Evolutionary conservation across 345 rosid genomes (phyloP).

Genomic region (Citrus unshiu): DNA sequence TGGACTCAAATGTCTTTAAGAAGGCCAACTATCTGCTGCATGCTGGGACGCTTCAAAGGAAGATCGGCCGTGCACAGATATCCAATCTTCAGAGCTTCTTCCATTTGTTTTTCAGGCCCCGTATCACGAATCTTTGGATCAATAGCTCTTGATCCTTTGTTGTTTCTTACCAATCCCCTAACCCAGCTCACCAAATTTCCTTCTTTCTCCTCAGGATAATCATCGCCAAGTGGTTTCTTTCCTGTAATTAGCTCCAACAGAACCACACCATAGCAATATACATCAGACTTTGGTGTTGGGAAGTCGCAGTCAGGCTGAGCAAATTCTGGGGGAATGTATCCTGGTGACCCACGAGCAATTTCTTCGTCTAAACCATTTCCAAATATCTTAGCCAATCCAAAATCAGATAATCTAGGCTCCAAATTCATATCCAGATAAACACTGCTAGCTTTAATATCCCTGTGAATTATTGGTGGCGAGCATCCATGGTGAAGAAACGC

Average conservation of each 20-base stretch:
- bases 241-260: slow-evolving; percentile 82
- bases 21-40: slow-evolving; percentile 95
- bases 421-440: slow-evolving; percentile 73
- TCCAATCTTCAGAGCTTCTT: slow-evolving; percentile 87
- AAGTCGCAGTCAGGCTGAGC: slow-evolving; percentile 46
- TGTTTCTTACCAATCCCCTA: slow-evolving; percentile 66
- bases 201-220: slow-evolving; percentile 63
- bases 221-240: slow-evolving; percentile 65
- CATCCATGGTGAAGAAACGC: slow-evolving; percentile 97
- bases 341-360: slow-evolving; percentile 65
- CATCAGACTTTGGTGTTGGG: slow-evolving; percentile 82
- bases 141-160: slow-evolving; percentile 51
- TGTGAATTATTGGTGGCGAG: slow-evolving; percentile 79
- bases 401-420: slow-evolving; percentile 91
- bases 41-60: slow-evolving; percentile 86
- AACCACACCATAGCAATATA: slow-evolving; percentile 87
- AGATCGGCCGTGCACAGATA: slow-evolving; percentile 88
- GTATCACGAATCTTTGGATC: slow-evolving; percentile 76
- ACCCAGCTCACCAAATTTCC: slow-evolving; percentile 66
- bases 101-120: slow-evolving; percentile 60
- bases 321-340: slow-evolving; percentile 83
- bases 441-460: slow-evolving; percentile 89
- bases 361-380: slow-evolving; percentile 74
- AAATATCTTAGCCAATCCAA: slow-evolving; percentile 79
- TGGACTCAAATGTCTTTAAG: slow-evolving; percentile 89